A percentile compares a stretch with the other conserved stretches of the same genome.
phyloP scores from a whole-genome alignment of 345 rosid genomes.

The Syzygium oleosum region DNA sequence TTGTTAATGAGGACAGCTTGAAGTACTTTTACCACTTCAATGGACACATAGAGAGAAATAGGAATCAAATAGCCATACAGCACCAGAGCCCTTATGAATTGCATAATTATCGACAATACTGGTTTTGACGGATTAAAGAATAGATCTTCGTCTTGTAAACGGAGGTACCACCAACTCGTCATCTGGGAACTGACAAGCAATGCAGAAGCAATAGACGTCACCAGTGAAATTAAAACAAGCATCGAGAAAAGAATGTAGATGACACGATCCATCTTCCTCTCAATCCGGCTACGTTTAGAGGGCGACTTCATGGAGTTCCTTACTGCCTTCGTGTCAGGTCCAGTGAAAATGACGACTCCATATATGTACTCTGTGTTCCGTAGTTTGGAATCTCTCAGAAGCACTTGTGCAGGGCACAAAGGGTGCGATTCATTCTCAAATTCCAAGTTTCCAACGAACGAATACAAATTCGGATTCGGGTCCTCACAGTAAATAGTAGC shows the following conservation, averaged over 20 bases:
- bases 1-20: conserved; percentile 64
- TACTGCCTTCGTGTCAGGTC: conserved; percentile 59
- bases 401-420: conserved; percentile 45
- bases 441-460: conserved; percentile 60
- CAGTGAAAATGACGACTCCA: conserved; percentile 62
- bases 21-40: conserved; percentile 63
- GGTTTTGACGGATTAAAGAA: conserved; percentile 38
- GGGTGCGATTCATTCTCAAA: conserved; percentile 37
- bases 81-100: conserved; percentile 48
- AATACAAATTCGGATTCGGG: conserved; percentile 66
- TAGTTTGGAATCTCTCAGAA: conserved; percentile 72
- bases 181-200: conserved; percentile 28
- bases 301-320: conserved; percentile 63
- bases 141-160: conserved; percentile 15
- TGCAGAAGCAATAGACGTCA: conserved; percentile 37
- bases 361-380: conserved; percentile 53
- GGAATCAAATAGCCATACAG: conserved; percentile 77
- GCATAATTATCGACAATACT: conserved; percentile 28
- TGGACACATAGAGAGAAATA: conserved; percentile 69
- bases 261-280: conserved; percentile 58
- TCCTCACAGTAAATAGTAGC: conserved; percentile 52
- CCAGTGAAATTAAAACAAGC: conserved; percentile 42
- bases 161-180: conserved; percentile 60
- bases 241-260: conserved; percentile 55
- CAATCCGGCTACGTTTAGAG: conserved; percentile 61